Percentiles rank a stretch among this genome's conserved stretches.
Conservation (phyloP, 2,329 filamentous ascomycete genomes). For the Helminthosporium solani region DNA sequence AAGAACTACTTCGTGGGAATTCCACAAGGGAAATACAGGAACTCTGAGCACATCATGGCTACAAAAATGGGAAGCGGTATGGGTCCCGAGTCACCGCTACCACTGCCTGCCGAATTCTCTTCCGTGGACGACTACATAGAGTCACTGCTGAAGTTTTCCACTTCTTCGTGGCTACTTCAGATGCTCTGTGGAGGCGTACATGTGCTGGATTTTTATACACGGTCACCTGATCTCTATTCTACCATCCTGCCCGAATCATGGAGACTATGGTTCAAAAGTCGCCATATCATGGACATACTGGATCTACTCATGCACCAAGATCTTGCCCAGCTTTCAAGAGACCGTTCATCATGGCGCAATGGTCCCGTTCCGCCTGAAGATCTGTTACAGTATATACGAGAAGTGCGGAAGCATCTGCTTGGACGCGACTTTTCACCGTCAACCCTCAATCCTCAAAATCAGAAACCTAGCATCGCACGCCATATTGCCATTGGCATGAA, state of each 20-base stretch:
- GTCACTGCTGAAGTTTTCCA: constrained; percentile 73
- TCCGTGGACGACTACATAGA: constrained; percentile 76
- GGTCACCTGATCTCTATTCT: constrained; percentile 78
- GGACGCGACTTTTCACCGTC: constrained; percentile 57
- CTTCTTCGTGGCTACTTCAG: constrained; percentile 73
- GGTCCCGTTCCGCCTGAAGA: constrained; percentile 51
- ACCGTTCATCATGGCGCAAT: constrained; percentile 43
- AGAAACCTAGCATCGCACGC: constrained; percentile 62
- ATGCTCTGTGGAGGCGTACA: constrained; percentile 96
- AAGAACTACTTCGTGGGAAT: too few relatives aligned
- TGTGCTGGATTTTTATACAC: constrained; percentile 93
- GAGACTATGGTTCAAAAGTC: constrained; percentile 72
- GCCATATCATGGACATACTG: constrained; percentile 72
- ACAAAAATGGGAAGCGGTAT: constrained; percentile 36
- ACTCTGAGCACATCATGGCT: too few relatives aligned
- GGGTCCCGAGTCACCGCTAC: constrained; percentile 58
- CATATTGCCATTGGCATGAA: constrained; percentile 89
- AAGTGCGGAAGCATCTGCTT: constrained; percentile 70
- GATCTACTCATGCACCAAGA: constrained; percentile 81
- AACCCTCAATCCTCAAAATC: constrained; percentile 25
- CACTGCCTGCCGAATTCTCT: constrained; percentile 68
- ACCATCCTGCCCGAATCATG: constrained; percentile 75
- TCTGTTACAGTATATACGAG: constrained; percentile 70
- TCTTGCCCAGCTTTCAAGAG: constrained; percentile 47
- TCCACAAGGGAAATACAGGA: too few relatives aligned